A percentile compares a stretch with the other conserved stretches of the same genome.
Evolutionary conservation across 2,329 filamentous ascomycete species (phyloP).

Genomic region (Trichoderma semiorbis): DNA sequence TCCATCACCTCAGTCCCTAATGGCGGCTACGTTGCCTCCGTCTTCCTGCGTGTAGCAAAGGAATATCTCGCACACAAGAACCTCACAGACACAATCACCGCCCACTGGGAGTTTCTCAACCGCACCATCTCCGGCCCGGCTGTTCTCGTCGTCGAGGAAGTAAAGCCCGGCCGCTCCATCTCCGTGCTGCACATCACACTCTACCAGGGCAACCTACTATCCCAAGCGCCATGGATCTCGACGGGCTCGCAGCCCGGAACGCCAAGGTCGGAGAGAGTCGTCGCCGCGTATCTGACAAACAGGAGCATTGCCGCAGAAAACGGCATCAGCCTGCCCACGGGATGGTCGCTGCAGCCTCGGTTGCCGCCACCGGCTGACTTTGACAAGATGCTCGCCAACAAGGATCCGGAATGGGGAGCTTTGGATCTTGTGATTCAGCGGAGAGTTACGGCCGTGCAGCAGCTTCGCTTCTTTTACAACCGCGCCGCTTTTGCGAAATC

Average conservation of each 20-base stretch:
- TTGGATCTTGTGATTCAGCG: conserved; percentile 21
- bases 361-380: conserved; percentile 28
- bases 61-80: conserved; percentile 32
- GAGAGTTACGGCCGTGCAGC: conserved; percentile 26
- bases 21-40: conserved; percentile 44
- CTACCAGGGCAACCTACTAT: conserved; percentile 37
- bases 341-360: conserved; percentile 23
- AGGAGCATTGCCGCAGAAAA: conserved; percentile 30
- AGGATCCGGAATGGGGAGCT: conserved; percentile 31
- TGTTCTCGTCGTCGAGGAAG: conserved; percentile 38
- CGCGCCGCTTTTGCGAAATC: conserved; percentile 22
- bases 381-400: conserved; percentile 21
- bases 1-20: conserved; percentile 38
- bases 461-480: conserved; percentile 31
- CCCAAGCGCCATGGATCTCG: conserved; percentile 35
- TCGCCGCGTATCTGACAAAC: conserved; percentile 42
- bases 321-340: conserved; percentile 31
- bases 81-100: conserved; percentile 39
- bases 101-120: conserved; percentile 41
- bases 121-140: conserved; percentile 38
- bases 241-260: conserved; percentile 6
- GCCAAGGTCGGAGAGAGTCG: conserved; percentile 30
- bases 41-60: conserved; percentile 36
- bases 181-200: conserved; percentile 43
- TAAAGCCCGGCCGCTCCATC: conserved; percentile 40